Conservation (phyloP, 371 early-diverging fungal genomes). For the Furculomyces boomerangus region DNA sequence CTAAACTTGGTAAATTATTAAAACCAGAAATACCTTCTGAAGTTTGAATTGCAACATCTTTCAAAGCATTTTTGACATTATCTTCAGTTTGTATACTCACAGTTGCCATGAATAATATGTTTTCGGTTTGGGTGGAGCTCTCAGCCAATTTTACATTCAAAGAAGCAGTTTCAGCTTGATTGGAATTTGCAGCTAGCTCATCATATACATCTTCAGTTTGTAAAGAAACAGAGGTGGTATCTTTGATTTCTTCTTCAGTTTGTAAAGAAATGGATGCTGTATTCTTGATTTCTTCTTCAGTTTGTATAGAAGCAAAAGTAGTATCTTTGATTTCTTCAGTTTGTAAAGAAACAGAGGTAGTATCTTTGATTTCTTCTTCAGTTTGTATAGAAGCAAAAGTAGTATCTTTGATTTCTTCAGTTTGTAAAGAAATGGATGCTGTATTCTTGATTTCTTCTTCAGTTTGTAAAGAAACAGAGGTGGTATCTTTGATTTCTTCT, state of each 20-base stretch:
- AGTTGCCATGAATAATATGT: neutral
- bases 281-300: neutral
- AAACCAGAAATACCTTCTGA: too few species aligned
- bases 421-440: neutral
- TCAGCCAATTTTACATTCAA: neutral
- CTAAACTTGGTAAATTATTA: too few species aligned
- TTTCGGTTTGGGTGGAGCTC: neutral
- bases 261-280: neutral
- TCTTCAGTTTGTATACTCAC: neutral
- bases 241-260: too few species aligned
- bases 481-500: too few species aligned
- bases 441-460: neutral
- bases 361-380: neutral
- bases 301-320: neutral
- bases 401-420: neutral
- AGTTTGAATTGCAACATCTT: neutral
- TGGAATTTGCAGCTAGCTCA: neutral
- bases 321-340: neutral
- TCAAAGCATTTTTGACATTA: neutral
- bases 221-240: too few species aligned
- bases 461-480: too few species aligned
- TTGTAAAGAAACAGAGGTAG: neutral
- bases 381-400: neutral
- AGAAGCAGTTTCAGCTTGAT: neutral
- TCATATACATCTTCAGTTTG: neutral